Conservation (phyloP, 495 filamentous ascomycete species). For the Penicillium diatomitis region DNA sequence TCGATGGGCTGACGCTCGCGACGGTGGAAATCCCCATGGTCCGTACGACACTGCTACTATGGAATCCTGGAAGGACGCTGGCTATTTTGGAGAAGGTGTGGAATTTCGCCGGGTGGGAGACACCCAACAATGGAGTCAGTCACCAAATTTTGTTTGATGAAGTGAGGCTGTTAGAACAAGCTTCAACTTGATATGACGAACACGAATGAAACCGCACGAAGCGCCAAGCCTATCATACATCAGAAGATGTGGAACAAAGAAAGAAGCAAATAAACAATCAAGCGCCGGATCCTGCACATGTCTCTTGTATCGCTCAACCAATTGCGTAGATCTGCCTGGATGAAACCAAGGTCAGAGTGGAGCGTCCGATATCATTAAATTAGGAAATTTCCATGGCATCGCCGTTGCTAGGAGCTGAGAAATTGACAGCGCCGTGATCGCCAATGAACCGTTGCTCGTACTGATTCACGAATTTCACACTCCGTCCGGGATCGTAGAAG, state of each 20-base stretch:
- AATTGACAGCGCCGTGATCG: slow-evolving; percentile 68
- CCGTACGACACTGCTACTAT: slow-evolving; percentile 80
- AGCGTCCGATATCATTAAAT: slow-evolving; percentile 18
- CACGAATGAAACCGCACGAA: slow-evolving; percentile 22
- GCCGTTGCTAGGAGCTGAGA: slow-evolving; percentile 57
- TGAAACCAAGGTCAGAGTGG: slow-evolving; percentile 10
- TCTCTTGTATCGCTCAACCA: slow-evolving; percentile 13
- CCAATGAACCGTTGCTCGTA: slow-evolving; percentile 92
- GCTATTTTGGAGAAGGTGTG: slow-evolving; percentile 90
- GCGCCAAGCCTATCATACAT: slow-evolving; percentile 42
- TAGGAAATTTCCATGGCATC: slow-evolving; percentile 81
- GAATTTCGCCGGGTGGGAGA: slow-evolving; percentile 67
- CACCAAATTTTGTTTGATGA: slow-evolving; percentile 51
- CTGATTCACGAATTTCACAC: slow-evolving; percentile 80
- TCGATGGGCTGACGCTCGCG: slow-evolving; percentile 82
- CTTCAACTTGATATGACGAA: slow-evolving; percentile 17
- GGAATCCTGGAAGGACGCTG: slow-evolving; percentile 78
- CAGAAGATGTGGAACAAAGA: slow-evolving; percentile 27
- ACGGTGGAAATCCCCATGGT: slow-evolving; percentile 69
- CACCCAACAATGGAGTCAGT: slow-evolving; percentile 49
- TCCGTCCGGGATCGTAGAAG: slow-evolving; percentile 83
- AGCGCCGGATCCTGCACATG: slow-evolving; percentile 12
- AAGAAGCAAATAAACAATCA: slow-evolving; percentile 9
- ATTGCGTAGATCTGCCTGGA: slow-evolving; percentile 12
- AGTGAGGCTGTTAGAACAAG: slow-evolving; percentile 7